Percentiles rank a stretch among this genome's conserved stretches.
phyloP scores from a whole-genome alignment of 371 early-diverging fungal species.

The Apophysomyces sp. region DNA sequence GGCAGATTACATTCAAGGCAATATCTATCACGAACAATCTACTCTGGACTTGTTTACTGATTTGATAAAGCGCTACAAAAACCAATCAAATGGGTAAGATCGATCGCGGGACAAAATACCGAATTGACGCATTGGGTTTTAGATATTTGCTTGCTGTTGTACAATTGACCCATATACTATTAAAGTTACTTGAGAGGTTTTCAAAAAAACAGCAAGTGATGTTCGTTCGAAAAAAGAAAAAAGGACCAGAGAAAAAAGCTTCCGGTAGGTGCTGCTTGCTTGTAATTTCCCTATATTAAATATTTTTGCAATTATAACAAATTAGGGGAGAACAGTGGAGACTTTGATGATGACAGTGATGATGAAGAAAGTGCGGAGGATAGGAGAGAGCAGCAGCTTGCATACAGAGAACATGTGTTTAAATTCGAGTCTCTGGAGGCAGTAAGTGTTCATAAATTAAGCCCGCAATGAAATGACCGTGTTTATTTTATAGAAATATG shows the following conservation, averaged over 20 bases:
- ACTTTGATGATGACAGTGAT: conserved; percentile 18
- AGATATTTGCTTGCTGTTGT: conserved; percentile 61
- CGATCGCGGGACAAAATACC: background rate
- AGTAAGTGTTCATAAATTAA: conserved; percentile 29
- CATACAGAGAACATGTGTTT: conserved; percentile 53
- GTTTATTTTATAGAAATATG: conserved; percentile 51
- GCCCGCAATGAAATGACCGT: background rate
- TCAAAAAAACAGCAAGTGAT: conserved; percentile 53
- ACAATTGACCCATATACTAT: conserved; percentile 55
- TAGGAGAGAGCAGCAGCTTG: conserved; percentile 19
- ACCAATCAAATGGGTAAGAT: conserved; percentile 48
- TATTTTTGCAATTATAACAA: background rate
- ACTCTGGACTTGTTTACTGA: conserved; percentile 60
- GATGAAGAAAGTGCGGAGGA: conserved; percentile 32
- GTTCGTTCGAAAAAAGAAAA: conserved; percentile 47
- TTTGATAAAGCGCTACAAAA: conserved; percentile 42
- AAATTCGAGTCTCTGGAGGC: conserved; percentile 58
- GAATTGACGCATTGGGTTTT: background rate
- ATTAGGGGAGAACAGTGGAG: conserved; percentile 17
- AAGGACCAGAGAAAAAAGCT: background rate
- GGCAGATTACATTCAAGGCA: conserved; percentile 67
- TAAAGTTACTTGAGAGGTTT: conserved; percentile 63
- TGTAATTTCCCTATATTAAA: too few species aligned
- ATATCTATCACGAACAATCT: conserved; percentile 69
- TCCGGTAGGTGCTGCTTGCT: background rate